Evolutionary conservation across 1,284 basidiomycete genomes (phyloP), one percentile per base, ranked within the genome.

Genomic region (Trichosporon inkin): DNA sequence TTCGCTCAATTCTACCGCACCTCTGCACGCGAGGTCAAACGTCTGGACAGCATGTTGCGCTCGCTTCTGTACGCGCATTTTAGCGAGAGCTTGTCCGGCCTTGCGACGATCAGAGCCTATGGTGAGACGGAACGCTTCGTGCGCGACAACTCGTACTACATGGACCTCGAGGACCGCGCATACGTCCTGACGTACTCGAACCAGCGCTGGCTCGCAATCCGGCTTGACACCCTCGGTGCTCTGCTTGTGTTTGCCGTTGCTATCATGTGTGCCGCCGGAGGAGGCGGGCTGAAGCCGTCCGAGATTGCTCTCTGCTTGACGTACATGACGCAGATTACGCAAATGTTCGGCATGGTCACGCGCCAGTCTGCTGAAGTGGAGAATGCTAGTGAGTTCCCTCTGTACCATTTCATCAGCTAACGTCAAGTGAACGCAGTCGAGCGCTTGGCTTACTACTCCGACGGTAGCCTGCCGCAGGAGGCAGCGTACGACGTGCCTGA

Each of bases 51-150:
- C 0, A 84, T 87, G 78, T 80, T 88, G 13, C 84, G 87, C 40
- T 86, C 85, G 0, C 74, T 86, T 22, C 81, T 92, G 14, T 92
- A 91, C 71, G 83, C 87, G 1, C 90, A 91, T 77, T 88, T 92
- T 68, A 85, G 86, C 0, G 90, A 93, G 76, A 88, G 88, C 35
- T 78, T 92, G 1, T 85, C 72, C 0, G 89, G 89, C 4, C 77
- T 91, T 10, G 82, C 87, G 0, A 92, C 88, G 0, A 87, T 92
- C 51, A 83, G 88, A 20, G 86, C 86, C 39, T 89, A 88, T 66
- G 84, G 84, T 22, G 86, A 85, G 67, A 81, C 82, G 1, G 69
- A 79, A 1, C 81, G 85, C 14, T 90, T 92, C 74, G 75, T 89
- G 57, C 72, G 78, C 22, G 83, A 86, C 53, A 89, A 89, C 71